phyloP scores from a whole-genome alignment of 73 alveolate species.

The Paramecium pentaurelia region DNA sequence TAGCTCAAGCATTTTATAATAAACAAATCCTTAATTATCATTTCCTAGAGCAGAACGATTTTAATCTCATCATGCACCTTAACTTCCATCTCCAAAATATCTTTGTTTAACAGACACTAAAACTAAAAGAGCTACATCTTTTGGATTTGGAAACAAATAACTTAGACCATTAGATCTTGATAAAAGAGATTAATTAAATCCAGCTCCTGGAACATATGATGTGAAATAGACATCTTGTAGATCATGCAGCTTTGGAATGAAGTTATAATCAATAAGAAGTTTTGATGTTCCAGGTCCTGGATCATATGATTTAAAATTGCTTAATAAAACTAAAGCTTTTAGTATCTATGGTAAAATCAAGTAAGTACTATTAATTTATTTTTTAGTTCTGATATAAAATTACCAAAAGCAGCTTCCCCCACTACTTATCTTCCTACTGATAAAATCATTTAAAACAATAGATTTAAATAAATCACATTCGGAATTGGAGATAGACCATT shows the following conservation, averaged over 20 bases:
- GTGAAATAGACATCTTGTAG: background rate
- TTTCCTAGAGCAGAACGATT: constrained; percentile 22
- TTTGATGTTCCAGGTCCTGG: constrained; percentile 30
- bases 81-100: background rate
- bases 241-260: background rate
- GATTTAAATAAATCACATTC: constrained; percentile 15
- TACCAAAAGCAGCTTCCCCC: background rate
- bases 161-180: background rate
- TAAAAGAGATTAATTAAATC: constrained; percentile 23
- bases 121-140: background rate
- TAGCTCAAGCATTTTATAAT: background rate
- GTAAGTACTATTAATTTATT: background rate
- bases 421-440: constrained; percentile 4
- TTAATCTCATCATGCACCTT: background rate
- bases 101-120: background rate
- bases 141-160: background rate
- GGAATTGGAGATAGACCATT: constrained; percentile 6
- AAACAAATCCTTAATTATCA: background rate
- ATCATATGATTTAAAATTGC: background rate
- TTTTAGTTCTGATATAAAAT: background rate
- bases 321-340: background rate
- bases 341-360: background rate
- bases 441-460: background rate
- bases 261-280: background rate
- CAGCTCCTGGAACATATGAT: constrained; percentile 33